These are phyloP conservation scores for Aureobasidium subglaciale DNA, from an alignment of 2,329 filamentous ascomycete genomes.

Conservation along the genomic window DNA sequence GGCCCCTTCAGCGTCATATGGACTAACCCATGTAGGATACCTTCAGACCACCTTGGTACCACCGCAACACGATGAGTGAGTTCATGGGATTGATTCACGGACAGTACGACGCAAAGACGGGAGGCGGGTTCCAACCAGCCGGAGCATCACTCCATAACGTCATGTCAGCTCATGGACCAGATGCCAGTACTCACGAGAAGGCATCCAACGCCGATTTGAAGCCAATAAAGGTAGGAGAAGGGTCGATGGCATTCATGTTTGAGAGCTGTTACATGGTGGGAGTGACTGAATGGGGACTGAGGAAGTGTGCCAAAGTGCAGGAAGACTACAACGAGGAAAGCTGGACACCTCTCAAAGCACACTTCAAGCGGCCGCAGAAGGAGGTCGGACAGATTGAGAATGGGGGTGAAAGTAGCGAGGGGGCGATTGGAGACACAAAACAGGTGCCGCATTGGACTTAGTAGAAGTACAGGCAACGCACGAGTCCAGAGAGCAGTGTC, in stretches of 20 bases:
- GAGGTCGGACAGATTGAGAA: slow-evolving; percentile 19
- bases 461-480: background rate
- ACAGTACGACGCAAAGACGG: slow-evolving; percentile 53
- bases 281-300: slow-evolving; percentile 65
- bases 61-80: slow-evolving; percentile 61
- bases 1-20: no score
- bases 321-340: slow-evolving; percentile 72
- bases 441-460: slow-evolving; percentile 26
- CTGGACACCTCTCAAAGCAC: slow-evolving; percentile 54
- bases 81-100: slow-evolving; percentile 56
- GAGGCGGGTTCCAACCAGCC: slow-evolving; percentile 51
- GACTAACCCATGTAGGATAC: slow-evolving; percentile 43
- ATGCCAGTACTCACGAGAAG: slow-evolving; percentile 50
- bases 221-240: slow-evolving; percentile 52
- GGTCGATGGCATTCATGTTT: slow-evolving; percentile 63
- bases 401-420: slow-evolving; percentile 18
- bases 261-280: slow-evolving; percentile 64
- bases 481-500: background rate
- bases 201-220: slow-evolving; percentile 49
- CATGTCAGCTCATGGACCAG: slow-evolving; percentile 46
- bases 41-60: slow-evolving; percentile 66
- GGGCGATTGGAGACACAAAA: slow-evolving; percentile 21
- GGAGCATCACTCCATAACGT: slow-evolving; percentile 48
- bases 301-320: slow-evolving; percentile 63
- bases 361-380: slow-evolving; percentile 31